Evolutionary conservation across 2,329 filamentous ascomycete genomes (phyloP).

Genomic region (Penicillium polonicum): DNA sequence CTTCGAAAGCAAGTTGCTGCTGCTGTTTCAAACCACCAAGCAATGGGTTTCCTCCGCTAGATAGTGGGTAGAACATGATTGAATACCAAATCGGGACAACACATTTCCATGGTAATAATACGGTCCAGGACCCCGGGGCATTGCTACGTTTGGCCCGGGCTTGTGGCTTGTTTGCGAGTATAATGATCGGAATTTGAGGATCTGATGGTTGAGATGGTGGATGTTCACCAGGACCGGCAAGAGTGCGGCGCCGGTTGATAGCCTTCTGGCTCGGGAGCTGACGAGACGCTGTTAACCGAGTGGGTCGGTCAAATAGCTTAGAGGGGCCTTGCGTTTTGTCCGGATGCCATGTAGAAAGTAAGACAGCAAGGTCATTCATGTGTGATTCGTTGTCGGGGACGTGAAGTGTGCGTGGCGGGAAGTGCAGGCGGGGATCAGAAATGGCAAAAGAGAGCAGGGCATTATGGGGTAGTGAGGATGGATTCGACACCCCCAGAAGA

Average conservation of each 20-base stretch:
- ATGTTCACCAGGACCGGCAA: constrained; percentile 61
- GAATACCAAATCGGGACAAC: constrained; percentile 82
- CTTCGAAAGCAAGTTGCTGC: constrained; percentile 79
- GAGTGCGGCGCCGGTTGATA: constrained; percentile 72
- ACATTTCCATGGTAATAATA: constrained; percentile 88
- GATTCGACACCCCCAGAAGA: constrained; percentile 59
- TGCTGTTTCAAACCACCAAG: constrained; percentile 80
- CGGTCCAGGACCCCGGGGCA: constrained; percentile 71
- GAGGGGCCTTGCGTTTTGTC: constrained; percentile 53
- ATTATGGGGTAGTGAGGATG: constrained; percentile 67
- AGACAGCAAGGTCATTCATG: constrained; percentile 53
- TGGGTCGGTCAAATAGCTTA: constrained; percentile 66
- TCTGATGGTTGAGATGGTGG: constrained; percentile 61
- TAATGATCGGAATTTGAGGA: constrained; percentile 72
- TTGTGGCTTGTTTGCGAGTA: constrained; percentile 60
- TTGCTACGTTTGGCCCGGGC: constrained; percentile 42
- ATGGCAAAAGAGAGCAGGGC: constrained; percentile 70
- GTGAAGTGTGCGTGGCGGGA: constrained; percentile 65
- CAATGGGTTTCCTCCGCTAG: constrained; percentile 73
- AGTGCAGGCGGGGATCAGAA: constrained; percentile 75
- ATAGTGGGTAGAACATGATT: constrained; percentile 77
- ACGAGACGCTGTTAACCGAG: constrained; percentile 63
- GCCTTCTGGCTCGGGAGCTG: constrained; percentile 73
- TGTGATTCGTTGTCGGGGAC: constrained; percentile 38
- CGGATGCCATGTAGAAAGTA: constrained; percentile 66